phyloP scores from a whole-genome alignment of 75 land plant genomes.

The Gnetum montanum region DNA sequence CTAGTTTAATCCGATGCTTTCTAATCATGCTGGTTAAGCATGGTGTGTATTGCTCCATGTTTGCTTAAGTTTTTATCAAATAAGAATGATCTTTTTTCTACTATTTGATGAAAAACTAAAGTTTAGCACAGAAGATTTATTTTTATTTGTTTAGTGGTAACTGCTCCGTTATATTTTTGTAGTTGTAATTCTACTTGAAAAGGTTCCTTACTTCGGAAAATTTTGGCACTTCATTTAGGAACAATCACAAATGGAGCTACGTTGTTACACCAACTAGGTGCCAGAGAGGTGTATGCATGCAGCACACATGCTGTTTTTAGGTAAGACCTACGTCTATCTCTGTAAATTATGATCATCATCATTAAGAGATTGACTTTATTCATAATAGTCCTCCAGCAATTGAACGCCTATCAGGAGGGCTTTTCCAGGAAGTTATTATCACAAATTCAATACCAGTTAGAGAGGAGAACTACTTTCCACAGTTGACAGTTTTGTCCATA shows the following conservation, averaged over 20 bases:
- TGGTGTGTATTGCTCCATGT: too few species aligned
- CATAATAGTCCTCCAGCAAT: slow-evolving; percentile 84
- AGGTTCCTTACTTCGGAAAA: too few species aligned
- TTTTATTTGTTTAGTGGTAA: too few species aligned
- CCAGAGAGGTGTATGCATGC: slow-evolving; percentile 95
- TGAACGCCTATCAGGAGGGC: slow-evolving; percentile 87
- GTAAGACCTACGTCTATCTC: slow-evolving; percentile 13
- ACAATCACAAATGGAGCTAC: slow-evolving; percentile 92
- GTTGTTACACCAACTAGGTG: slow-evolving; percentile 84
- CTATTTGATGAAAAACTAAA: too few species aligned
- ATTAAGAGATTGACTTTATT: slow-evolving; percentile 6
- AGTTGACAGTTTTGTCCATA: slow-evolving; percentile 87
- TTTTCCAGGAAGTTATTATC: slow-evolving; percentile 92
- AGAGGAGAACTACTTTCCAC: slow-evolving; percentile 80
- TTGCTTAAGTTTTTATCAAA: too few species aligned
- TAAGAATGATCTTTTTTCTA: too few species aligned
- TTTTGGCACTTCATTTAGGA: slow-evolving; percentile 25
- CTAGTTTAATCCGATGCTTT: too few species aligned
- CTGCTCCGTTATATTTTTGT: too few species aligned
- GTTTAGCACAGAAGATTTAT: too few species aligned
- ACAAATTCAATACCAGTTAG: slow-evolving; percentile 86
- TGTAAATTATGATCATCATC: too few species aligned
- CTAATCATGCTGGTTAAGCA: too few species aligned
- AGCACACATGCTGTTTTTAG: slow-evolving; percentile 75
- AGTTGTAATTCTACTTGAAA: too few species aligned